Evolutionary conservation across 2,329 filamentous ascomycete species (phyloP).

Genomic region (Grosmannia serpens): DNA sequence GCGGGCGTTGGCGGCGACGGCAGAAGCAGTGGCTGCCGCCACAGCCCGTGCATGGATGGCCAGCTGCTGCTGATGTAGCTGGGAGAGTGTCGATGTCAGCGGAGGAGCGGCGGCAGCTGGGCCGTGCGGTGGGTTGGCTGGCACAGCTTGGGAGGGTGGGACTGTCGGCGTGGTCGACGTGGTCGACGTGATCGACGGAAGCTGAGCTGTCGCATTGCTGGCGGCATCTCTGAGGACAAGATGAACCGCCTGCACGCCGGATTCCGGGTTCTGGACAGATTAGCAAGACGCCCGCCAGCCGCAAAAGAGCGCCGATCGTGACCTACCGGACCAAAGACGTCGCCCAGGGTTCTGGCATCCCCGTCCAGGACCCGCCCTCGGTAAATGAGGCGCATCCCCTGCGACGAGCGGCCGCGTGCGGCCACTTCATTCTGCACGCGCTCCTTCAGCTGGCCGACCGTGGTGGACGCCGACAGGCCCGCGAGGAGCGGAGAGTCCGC

Average conservation of each 20-base stretch:
- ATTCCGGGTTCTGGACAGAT: not conserved
- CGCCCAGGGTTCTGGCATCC: slow-evolving; percentile 4
- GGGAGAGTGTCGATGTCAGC: not conserved
- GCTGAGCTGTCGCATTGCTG: not conserved
- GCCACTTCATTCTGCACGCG: slow-evolving; percentile 5
- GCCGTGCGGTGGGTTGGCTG: not conserved
- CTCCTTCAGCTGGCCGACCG: slow-evolving; percentile 5
- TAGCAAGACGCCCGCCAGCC: not conserved
- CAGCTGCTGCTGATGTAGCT: not conserved
- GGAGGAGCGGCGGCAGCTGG: not conserved
- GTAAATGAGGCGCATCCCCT: slow-evolving; percentile 11
- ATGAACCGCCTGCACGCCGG: slow-evolving; percentile 1
- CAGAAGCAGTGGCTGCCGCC: not conserved
- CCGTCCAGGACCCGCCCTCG: slow-evolving; percentile 9
- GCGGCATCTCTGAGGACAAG: slow-evolving; percentile 4
- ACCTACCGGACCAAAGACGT: slow-evolving; percentile 11
- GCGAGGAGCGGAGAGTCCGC: slow-evolving; percentile 5
- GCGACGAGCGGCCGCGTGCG: not conserved
- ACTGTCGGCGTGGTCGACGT: not conserved
- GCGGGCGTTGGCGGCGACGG: not conserved
- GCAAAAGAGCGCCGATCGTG: not conserved
- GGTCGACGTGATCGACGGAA: not conserved
- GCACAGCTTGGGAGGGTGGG: not conserved
- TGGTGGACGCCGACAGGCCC: slow-evolving; percentile 3
- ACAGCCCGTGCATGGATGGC: not conserved